Evolutionary conservation across 2,329 filamentous ascomycete genomes (phyloP).

Genomic region (Calonectria hawksworthii): DNA sequence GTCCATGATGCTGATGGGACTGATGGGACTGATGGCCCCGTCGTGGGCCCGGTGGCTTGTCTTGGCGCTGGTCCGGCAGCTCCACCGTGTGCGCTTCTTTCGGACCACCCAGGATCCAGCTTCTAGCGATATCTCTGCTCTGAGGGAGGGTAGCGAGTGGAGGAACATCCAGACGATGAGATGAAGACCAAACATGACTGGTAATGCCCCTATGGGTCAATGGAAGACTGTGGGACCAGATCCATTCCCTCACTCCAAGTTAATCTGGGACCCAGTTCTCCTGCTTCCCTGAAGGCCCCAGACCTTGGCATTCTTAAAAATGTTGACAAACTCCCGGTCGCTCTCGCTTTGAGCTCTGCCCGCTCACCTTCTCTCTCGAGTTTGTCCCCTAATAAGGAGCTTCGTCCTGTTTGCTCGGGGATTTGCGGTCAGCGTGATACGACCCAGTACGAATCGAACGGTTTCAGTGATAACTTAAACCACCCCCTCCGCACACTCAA

Average conservation of each 20-base stretch:
- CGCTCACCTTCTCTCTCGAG: not conserved
- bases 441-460: not conserved
- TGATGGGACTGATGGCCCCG: slow-evolving; percentile 28
- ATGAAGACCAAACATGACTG: slow-evolving; percentile 15
- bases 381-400: not conserved
- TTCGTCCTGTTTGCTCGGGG: not conserved
- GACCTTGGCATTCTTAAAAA: slow-evolving; percentile 42
- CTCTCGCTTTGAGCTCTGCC: slow-evolving; percentile 27
- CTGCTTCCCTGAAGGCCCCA: slow-evolving; percentile 28
- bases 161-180: slow-evolving; percentile 8
- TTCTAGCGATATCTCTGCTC: slow-evolving; percentile 14
- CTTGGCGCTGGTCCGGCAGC: slow-evolving; percentile 40
- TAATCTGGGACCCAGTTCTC: slow-evolving; percentile 45
- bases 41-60: slow-evolving; percentile 35
- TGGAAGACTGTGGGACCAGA: slow-evolving; percentile 22
- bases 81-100: slow-evolving; percentile 36
- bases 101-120: slow-evolving; percentile 22
- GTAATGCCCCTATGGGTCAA: slow-evolving; percentile 15
- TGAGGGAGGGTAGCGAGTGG: slow-evolving; percentile 13
- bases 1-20: slow-evolving; percentile 30
- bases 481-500: not conserved
- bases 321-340: slow-evolving; percentile 38
- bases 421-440: not conserved
- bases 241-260: slow-evolving; percentile 37
- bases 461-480: not conserved